A percentile compares a stretch with the other conserved stretches of the same genome.
phyloP scores from a whole-genome alignment of 371 early-diverging fungal species.

The Mucor racemosus region DNA sequence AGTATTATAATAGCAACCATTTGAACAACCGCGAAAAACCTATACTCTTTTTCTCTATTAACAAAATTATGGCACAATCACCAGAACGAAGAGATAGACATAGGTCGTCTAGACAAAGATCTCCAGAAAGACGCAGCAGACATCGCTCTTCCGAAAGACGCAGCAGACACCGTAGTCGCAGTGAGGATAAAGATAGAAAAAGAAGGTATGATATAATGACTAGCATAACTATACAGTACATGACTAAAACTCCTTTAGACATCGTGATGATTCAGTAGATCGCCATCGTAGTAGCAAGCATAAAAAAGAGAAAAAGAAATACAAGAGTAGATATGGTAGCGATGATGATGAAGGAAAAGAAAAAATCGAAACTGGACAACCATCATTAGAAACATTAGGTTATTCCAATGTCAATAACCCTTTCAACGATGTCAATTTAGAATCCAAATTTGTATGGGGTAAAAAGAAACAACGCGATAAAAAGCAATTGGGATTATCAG shows the following conservation, averaged over 20 bases:
- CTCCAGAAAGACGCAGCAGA: conserved; percentile 13
- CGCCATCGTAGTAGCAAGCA: conserved; percentile 12
- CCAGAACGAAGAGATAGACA: conserved; percentile 10
- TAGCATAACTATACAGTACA: background rate
- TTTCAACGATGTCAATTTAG: conserved; percentile 81
- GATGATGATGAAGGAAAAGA: conserved; percentile 18
- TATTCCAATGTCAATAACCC: conserved; percentile 84
- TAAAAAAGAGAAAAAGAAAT: conserved; percentile 18
- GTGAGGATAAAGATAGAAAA: background rate
- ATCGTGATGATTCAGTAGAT: conserved; percentile 17
- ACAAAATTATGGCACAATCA: conserved; percentile 6
- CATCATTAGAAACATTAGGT: conserved; percentile 40
- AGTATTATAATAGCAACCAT: background rate
- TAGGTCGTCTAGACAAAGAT: conserved; percentile 4
- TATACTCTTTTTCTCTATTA: background rate
- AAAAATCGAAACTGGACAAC: conserved; percentile 19
- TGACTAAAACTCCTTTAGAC: conserved; percentile 6
- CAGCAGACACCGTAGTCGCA: conserved; percentile 10
- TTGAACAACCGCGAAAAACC: background rate
- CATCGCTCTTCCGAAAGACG: conserved; percentile 18
- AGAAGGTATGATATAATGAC: conserved; percentile 4
- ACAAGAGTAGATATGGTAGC: conserved; percentile 6
- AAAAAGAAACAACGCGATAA: conserved; percentile 70
- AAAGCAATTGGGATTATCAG: conserved; percentile 64
- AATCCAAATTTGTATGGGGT: conserved; percentile 88